Percentiles rank a stretch among this genome's conserved stretches.
Conservation (phyloP, 345 rosid genomes). For the Pugionium dolabratum region DNA sequence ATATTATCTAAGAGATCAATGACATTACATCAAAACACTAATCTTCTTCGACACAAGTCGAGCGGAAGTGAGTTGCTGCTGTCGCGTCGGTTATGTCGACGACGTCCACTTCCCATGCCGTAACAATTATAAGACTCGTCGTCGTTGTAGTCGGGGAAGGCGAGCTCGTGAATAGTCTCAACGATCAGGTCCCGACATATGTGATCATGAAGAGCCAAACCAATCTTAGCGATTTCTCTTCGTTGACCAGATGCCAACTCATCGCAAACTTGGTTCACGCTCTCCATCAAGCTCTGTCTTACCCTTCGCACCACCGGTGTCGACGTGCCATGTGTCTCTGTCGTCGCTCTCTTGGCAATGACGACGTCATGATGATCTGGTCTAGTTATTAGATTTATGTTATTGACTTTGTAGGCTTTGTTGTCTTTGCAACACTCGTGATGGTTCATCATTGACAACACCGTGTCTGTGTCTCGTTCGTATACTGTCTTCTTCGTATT, state of each 20-base stretch:
- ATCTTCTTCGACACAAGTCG: slow-evolving; percentile 65
- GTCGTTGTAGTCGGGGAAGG: not conserved
- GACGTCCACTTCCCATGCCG: slow-evolving; percentile 21
- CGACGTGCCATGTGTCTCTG: too few relatives aligned
- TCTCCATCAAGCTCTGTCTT: slow-evolving; percentile 59
- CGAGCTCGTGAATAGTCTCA: slow-evolving; percentile 58
- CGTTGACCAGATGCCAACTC: slow-evolving; percentile 74
- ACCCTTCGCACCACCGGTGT: slow-evolving; percentile 18
- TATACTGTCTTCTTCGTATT: slow-evolving; percentile 25
- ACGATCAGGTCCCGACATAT: slow-evolving; percentile 71
- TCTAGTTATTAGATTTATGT: slow-evolving; percentile 39
- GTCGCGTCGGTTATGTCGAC: slow-evolving; percentile 30
- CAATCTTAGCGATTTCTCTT: slow-evolving; percentile 74
- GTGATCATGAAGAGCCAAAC: slow-evolving; percentile 66
- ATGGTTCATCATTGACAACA: slow-evolving; percentile 29
- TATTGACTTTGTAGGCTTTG: slow-evolving; percentile 33
- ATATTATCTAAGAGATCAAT: too few relatives aligned
- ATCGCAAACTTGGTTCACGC: slow-evolving; percentile 71
- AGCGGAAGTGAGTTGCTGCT: slow-evolving; percentile 47
- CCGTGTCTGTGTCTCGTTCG: slow-evolving; percentile 30
- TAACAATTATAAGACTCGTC: slow-evolving; percentile 1
- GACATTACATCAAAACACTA: slow-evolving; percentile 42
- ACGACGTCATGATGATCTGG: slow-evolving; percentile 18
- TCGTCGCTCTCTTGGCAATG: slow-evolving; percentile 27
- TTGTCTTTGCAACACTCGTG: slow-evolving; percentile 36